Evolutionary conservation across 139 green algal genomes (phyloP).

Genomic region (Mesotaenium endlicherianum): DNA sequence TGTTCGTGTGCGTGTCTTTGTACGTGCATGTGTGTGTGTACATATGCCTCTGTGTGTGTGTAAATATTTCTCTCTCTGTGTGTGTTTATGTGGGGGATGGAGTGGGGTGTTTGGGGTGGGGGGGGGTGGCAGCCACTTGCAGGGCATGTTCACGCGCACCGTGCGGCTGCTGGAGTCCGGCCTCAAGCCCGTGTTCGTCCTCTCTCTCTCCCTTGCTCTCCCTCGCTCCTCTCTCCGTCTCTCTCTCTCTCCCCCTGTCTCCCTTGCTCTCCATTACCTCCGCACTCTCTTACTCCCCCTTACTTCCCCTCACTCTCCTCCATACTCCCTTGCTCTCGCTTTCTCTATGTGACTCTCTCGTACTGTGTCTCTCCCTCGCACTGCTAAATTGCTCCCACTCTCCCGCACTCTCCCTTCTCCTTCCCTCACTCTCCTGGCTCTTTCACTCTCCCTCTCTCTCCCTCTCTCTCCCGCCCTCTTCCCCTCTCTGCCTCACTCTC

Average conservation of each 20-base stretch:
- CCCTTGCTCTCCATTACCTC: slow-evolving; percentile 5
- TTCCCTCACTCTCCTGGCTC: background rate
- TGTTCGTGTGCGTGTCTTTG: no score
- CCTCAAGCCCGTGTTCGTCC: background rate
- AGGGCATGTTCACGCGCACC: slow-evolving; percentile 96
- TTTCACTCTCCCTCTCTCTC: background rate
- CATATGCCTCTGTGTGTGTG: no score
- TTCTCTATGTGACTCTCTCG: background rate
- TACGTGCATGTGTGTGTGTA: no score
- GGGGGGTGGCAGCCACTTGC: slow-evolving; percentile 71
- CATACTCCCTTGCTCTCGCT: background rate
- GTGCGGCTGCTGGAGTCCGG: slow-evolving; percentile 42
- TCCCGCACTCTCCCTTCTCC: background rate
- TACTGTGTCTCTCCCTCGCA: background rate
- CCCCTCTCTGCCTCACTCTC: background rate
- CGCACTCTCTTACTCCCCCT: background rate
- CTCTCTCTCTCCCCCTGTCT: background rate
- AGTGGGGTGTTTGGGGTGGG: no score
- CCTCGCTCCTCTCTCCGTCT: background rate
- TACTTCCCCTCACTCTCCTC: background rate
- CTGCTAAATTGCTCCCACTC: background rate
- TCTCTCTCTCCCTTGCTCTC: background rate
- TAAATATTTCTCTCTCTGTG: no score
- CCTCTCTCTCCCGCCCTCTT: background rate
- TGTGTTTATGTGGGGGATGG: no score